A percentile compares a stretch with the other conserved stretches of the same genome.
Conservation (phyloP, 2,329 filamentous ascomycete species). For the Aspergillus caelatus region DNA sequence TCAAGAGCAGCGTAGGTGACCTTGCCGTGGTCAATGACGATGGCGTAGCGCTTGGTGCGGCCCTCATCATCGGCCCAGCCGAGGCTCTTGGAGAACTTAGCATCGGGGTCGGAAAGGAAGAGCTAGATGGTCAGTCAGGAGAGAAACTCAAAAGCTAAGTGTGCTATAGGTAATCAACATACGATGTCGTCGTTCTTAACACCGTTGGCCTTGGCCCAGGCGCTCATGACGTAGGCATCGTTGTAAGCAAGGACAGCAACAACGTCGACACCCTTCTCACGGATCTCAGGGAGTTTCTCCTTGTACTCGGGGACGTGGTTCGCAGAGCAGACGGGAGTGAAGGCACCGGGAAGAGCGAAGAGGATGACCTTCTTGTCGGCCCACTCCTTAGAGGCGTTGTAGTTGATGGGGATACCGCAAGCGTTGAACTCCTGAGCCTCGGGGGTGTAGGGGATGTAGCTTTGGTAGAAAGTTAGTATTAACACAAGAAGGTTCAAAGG, state of each 20-base stretch:
- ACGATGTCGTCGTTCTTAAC: slow-evolving; percentile 72
- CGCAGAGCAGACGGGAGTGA: slow-evolving; percentile 84
- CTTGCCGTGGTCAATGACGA: slow-evolving; percentile 82
- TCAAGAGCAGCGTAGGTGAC: slow-evolving; percentile 80
- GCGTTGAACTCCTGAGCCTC: slow-evolving; percentile 70
- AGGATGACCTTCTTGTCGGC: slow-evolving; percentile 71
- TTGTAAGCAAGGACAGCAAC: slow-evolving; percentile 83
- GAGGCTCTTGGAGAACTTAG: slow-evolving; percentile 74
- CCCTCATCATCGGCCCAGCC: slow-evolving; percentile 74
- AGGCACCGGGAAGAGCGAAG: slow-evolving; percentile 72
- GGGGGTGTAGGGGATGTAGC: slow-evolving; percentile 75
- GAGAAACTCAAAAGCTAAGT: not conserved
- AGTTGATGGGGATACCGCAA: slow-evolving; percentile 78
- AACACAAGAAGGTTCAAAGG: not conserved
- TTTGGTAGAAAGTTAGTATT: slow-evolving; percentile 32
- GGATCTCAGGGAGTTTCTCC: slow-evolving; percentile 68
- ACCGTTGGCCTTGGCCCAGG: slow-evolving; percentile 86
- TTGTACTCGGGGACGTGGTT: slow-evolving; percentile 82
- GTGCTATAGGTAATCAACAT: slow-evolving; percentile 30
- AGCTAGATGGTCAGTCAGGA: slow-evolving; percentile 49
- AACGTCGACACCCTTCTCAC: slow-evolving; percentile 78
- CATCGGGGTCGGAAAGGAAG: slow-evolving; percentile 74
- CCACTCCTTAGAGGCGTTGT: slow-evolving; percentile 78
- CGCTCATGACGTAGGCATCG: slow-evolving; percentile 84
- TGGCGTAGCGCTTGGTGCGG: slow-evolving; percentile 76